A percentile compares a stretch with the other conserved stretches of the same genome.
Evolutionary conservation across 2,329 filamentous ascomycete genomes (phyloP).

Genomic region (Calonectria ilicicola): DNA sequence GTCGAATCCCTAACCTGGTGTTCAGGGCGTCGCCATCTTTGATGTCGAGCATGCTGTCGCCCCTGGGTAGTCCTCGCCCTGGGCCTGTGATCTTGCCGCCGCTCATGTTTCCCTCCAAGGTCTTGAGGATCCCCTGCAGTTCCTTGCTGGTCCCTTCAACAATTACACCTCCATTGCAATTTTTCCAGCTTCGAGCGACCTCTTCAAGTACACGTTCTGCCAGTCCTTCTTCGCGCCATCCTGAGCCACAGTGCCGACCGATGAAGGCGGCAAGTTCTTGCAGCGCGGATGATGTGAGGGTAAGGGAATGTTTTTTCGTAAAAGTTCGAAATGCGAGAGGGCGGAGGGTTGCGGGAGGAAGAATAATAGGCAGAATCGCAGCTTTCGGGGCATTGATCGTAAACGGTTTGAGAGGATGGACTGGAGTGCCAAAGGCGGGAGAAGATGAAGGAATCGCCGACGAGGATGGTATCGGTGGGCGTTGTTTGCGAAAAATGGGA

Average conservation of each 20-base stretch:
- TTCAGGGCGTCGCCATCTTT: slow-evolving; percentile 64
- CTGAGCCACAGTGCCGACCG: slow-evolving; percentile 92
- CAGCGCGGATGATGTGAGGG: slow-evolving; percentile 87
- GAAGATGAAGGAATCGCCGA: slow-evolving; percentile 87
- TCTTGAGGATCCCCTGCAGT: slow-evolving; percentile 85
- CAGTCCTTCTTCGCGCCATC: slow-evolving; percentile 95
- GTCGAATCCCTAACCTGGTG: slow-evolving; percentile 67
- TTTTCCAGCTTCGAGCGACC: slow-evolving; percentile 92
- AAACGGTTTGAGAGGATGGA: slow-evolving; percentile 80
- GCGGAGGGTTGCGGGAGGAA: slow-evolving; percentile 87
- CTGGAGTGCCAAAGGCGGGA: slow-evolving; percentile 88
- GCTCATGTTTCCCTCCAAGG: slow-evolving; percentile 87
- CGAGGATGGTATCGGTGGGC: slow-evolving; percentile 50
- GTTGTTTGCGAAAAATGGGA: slow-evolving; percentile 52
- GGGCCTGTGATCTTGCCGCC: slow-evolving; percentile 77
- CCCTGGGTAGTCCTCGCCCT: slow-evolving; percentile 63
- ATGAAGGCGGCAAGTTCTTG: slow-evolving; percentile 90
- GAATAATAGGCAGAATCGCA: slow-evolving; percentile 85
- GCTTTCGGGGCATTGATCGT: slow-evolving; percentile 65
- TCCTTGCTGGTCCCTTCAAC: slow-evolving; percentile 84
- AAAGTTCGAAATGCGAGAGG: slow-evolving; percentile 95
- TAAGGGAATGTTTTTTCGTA: slow-evolving; percentile 97
- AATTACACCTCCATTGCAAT: slow-evolving; percentile 87
- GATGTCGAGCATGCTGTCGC: slow-evolving; percentile 73
- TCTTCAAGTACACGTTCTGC: slow-evolving; percentile 95